A percentile compares a stretch with the other conserved stretches of the same genome.
Evolutionary conservation across 2,329 filamentous ascomycete genomes (phyloP).

Genomic region (Penicillium rolfsii): DNA sequence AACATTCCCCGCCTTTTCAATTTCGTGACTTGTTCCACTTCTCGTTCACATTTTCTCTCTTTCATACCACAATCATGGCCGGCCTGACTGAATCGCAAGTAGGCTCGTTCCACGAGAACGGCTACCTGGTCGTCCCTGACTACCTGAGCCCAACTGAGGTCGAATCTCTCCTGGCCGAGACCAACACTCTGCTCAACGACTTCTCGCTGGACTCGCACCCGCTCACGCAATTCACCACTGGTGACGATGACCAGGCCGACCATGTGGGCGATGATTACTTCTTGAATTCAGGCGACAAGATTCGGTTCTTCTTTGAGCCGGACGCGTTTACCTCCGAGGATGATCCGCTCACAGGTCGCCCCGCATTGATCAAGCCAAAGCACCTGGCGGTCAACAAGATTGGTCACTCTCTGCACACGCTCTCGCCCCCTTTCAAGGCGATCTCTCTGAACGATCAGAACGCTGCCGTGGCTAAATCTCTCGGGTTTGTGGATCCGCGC

Average conservation of each 20-base stretch:
- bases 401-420: conserved; percentile 73
- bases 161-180: conserved; percentile 71
- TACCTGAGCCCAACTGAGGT: conserved; percentile 71
- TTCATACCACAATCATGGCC: conserved; percentile 19
- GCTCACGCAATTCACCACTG: conserved; percentile 91
- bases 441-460: conserved; percentile 54
- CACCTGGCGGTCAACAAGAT: conserved; percentile 87
- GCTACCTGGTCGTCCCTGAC: conserved; percentile 84
- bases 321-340: conserved; percentile 61
- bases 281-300: conserved; percentile 82
- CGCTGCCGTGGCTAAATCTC: conserved; percentile 66
- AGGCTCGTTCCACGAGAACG: conserved; percentile 73
- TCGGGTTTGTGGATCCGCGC: conserved; percentile 76
- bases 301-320: conserved; percentile 97
- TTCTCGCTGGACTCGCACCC: conserved; percentile 85
- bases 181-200: conserved; percentile 69
- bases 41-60: not conserved
- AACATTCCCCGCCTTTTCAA: conserved; percentile 27
- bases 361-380: conserved; percentile 75
- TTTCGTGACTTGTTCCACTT: conserved; percentile 6
- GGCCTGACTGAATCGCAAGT: conserved; percentile 75
- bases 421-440: conserved; percentile 67
- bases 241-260: conserved; percentile 64
- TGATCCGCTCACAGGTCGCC: conserved; percentile 51
- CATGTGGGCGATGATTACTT: conserved; percentile 97